Base-by-base conservation (phyloP, 148 eudicot species). In the Suaeda aralocaspica region DNA sequence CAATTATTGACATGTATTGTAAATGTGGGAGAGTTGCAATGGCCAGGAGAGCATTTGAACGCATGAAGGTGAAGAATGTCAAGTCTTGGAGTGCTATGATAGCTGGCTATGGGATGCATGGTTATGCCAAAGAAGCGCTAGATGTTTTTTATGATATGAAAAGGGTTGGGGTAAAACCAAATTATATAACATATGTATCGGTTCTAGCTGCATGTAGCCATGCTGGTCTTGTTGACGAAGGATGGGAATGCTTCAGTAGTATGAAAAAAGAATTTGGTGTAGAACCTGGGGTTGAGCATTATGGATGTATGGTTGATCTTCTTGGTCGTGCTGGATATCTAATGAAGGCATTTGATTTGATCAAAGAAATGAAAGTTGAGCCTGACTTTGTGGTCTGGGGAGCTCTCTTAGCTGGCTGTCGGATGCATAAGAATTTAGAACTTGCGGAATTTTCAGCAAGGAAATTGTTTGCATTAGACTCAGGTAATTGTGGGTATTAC, bases 241-340 rank as follows among this genome's bases (percentile, higher is more conserved):
- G 86, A 0, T 80, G 87, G 85, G 78, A 72, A 51, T 85, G 82
- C 81, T 83, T 87, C 51, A 73, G 52, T 42, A 50, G 75, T 46
- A 87, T 87, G 92, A 83, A 81, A 80, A 58, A 59, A 53, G 77
- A 78, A 31, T 87, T 73, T 71, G 58, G 60, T 16, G 64, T 89
- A 21, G 79, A 86, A 25, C 91, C 87, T 4, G 79, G 82, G 5
- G 82, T 86, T 0, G 91, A 89, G 70, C 95, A 89, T 57, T 89
- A 89, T 73, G 87, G 86, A 24, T 89, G 91, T 80, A 84, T 89
- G 91, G 88, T 89, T 66, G 91, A 89, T 79, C 91, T 89, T 71
- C 84, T 89, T 69, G 80, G 87, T 21, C 89, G 91, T 5, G 86
- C 86, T 67, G 95, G 91, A 44, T 46, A 34, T 12, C 81, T 86